Evolutionary conservation across 306 rosid genomes (phyloP), one percentile per base, ranked within the genome.

Genomic region (Corylus avellana): DNA sequence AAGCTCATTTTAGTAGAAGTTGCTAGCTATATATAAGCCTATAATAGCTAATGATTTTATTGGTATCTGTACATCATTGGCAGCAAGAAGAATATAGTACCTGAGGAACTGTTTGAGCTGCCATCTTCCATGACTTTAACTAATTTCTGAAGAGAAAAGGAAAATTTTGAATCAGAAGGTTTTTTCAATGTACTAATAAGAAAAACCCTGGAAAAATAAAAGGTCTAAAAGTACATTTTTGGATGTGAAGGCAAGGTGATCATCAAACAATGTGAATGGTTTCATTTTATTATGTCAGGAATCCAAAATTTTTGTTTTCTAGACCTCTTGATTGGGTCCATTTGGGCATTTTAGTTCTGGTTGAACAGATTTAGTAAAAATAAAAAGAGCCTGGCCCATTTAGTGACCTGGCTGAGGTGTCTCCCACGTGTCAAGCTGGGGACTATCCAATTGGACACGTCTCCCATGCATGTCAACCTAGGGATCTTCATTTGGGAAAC

Each of bases 91-190:
- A 53, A 81, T 32, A 69, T 29, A 27, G 39, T 81, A 83, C 87
- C 86, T 72, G 81, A 17, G 55, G 54, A 63, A 42, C 1, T 49
- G 56, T 66, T 70, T 29, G 88, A 84, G 73, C 80, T 47, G 49
- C 56, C 75, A 56, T 62, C 81, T 61, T 89, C 89, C 89, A 89
- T 87, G 48, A 59, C 66, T 77, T 81, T 78, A 79, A 71, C 51
- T 70, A 70, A 49, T 32, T 63, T 27, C 79, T 67, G 48, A 68
- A 73, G 49, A 79, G 39, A 14, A 7, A 81, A 80, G 8, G 72
- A 63, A 74, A 25, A 58, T 1, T 49, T 49, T 49, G 53, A 12
- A 27, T 69, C 46, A 63, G 47, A 35, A 57, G 12, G 46, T 42
- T 5, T 42, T n/a, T 9, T 39, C 53, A 49, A 49, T 49, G 12